Evolutionary conservation across 2,329 filamentous ascomycete species (phyloP), one percentile per base, ranked within the genome.

Genomic region (Daldinia eschscholtzii): DNA sequence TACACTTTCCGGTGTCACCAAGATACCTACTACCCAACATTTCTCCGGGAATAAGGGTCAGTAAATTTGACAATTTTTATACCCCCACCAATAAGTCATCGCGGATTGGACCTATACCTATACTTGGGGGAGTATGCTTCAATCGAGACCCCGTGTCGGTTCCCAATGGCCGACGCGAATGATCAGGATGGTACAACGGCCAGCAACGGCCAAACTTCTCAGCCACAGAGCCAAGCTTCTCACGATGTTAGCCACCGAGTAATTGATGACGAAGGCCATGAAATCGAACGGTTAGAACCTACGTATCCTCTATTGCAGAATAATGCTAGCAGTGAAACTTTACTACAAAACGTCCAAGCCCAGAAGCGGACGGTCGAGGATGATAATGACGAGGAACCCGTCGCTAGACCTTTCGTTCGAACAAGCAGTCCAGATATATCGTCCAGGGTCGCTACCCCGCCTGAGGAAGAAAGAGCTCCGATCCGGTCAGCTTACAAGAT

Each of bases 401-500:
- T 86, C 0, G 86, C 87, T 26, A 83, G 83, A 65, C 88, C 88
- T 3, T 89, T 89, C 65, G 79, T 86, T 26, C 84, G 88, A 53
- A 86, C 83, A 3, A 83, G 81, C 23, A 89, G 86, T 73, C 87
- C 85, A 10, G 83, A 86, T 44, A 78, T 82, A 13, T 69, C 72
- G 13, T 72, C 75, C 13, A 68, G 75, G 39, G 74, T 71, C n/a
- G 56, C 70, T 7, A 73, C 74, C 0, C 72, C 73, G 41, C 75
- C 71, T 23, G 75, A 72, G 28, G 75, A 77, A 39, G 73, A 76
- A 60, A 70, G 71, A 30, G 72, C 72, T 10, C 69, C 74, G 4
- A 66, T 82, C 60, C 80, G 82, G 23, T 73, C 83, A 18, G 79
- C 84, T 50, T 86, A 87, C 80, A 88, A 87, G 78, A 97, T 99